Conservation (phyloP, 768 basidiomycete genomes). For the Tulasnella sp. region DNA sequence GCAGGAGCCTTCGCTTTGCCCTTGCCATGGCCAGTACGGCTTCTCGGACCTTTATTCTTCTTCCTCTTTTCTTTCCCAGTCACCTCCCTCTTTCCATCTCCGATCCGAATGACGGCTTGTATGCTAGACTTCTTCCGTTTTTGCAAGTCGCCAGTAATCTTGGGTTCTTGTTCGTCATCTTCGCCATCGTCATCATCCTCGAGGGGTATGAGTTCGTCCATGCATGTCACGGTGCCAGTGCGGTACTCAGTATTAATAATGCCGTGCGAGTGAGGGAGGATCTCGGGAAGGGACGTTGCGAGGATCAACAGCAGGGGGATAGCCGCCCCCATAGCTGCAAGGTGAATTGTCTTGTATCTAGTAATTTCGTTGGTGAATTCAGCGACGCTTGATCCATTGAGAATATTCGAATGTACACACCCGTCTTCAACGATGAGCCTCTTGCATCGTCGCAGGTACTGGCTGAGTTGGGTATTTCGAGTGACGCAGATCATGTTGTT, state of each 20-base stretch:
- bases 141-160: neutral
- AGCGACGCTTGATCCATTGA: neutral
- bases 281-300: conserved; percentile 54
- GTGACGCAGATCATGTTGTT: conserved; percentile 73
- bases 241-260: conserved; percentile 51
- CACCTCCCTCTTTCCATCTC: conserved; percentile 1
- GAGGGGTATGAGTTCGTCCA: conserved; percentile 63
- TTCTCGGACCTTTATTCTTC: neutral
- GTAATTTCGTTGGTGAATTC: neutral
- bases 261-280: conserved; percentile 52
- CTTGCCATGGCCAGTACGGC: neutral
- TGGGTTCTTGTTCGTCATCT: neutral
- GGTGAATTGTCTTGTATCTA: conserved; percentile 61
- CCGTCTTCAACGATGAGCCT: conserved; percentile 59
- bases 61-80: neutral
- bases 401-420: conserved; percentile 30
- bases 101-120: neutral
- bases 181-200: conserved; percentile 28
- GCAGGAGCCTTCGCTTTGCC: neutral
- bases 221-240: conserved; percentile 61
- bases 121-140: neutral
- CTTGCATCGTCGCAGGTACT: conserved; percentile 70
- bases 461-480: conserved; percentile 58
- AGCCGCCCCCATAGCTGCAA: conserved; percentile 81
- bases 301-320: conserved; percentile 71